Conservation (phyloP, 176 grass and related monocot species). For the Pontederia paniculata region DNA sequence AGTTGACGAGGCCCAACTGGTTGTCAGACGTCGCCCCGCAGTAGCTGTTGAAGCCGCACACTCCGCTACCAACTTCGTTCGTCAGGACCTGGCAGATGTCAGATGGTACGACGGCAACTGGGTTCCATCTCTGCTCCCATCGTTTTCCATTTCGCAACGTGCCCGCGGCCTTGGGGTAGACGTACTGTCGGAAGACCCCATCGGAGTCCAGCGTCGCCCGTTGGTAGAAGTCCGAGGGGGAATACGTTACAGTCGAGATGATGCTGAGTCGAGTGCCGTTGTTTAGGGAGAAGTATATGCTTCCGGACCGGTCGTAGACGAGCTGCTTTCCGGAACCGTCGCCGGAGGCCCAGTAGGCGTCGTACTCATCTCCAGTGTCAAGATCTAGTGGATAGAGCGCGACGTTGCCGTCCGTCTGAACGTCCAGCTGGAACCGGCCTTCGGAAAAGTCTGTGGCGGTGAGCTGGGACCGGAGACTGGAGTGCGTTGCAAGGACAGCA, state of each 20-base stretch:
- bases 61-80: constrained; percentile 2
- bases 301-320: constrained; percentile 33
- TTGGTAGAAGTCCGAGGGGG: constrained; percentile 23
- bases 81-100: constrained; percentile 12
- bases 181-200: constrained; percentile 43
- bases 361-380: constrained; percentile 13
- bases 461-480: not conserved
- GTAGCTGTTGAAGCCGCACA: constrained; percentile 27
- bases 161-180: constrained; percentile 36
- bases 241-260: not conserved
- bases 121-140: constrained; percentile 11
- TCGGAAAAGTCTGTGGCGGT: constrained; percentile 25
- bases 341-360: constrained; percentile 22
- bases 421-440: constrained; percentile 28
- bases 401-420: constrained; percentile 12
- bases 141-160: not conserved
- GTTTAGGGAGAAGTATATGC: constrained; percentile 13
- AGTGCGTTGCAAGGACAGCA: not conserved
- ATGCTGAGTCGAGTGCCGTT: not conserved
- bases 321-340: constrained; percentile 16
- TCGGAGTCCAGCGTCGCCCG: constrained; percentile 43
- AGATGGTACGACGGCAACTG: constrained; percentile 1
- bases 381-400: constrained; percentile 11
- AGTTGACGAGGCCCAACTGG: constrained; percentile 7
- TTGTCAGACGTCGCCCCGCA: not conserved